phyloP scores from a whole-genome alignment of 2,329 filamentous ascomycete species.

The Epichloe festucae region DNA sequence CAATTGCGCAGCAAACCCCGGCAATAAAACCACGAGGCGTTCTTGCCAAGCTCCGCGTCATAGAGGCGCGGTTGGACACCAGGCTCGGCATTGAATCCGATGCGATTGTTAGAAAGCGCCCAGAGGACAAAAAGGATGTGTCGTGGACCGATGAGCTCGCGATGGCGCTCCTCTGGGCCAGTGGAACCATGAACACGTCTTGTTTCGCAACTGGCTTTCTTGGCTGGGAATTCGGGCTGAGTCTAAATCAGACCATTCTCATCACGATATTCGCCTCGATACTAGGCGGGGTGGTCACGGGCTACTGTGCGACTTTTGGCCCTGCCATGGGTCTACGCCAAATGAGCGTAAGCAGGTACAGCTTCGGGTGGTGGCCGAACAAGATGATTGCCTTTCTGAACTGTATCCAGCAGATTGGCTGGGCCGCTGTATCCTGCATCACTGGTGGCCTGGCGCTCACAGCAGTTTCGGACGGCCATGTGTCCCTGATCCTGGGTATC shows the following conservation, averaged over 20 bases:
- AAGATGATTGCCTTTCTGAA: conserved; percentile 34
- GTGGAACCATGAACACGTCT: conserved; percentile 35
- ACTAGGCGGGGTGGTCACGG: conserved; percentile 19
- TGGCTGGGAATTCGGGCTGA: conserved; percentile 34
- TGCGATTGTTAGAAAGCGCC: conserved; percentile 30
- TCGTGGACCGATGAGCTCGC: conserved; percentile 27
- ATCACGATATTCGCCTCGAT: conserved; percentile 34
- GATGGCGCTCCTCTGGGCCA: conserved; percentile 41
- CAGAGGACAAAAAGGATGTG: conserved; percentile 24
- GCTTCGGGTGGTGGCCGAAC: conserved; percentile 37
- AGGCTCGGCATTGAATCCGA: conserved; percentile 36
- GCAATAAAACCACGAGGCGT: conserved; percentile 11
- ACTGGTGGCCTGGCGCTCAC: conserved; percentile 36
- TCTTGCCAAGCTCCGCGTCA: conserved; percentile 24
- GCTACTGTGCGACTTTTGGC: conserved; percentile 37
- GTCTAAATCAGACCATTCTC: conserved; percentile 28
- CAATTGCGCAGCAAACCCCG: no score
- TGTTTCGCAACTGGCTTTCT: conserved; percentile 40
- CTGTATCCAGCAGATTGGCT: conserved; percentile 29
- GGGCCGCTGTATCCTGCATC: conserved; percentile 37
- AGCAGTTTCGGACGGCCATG: conserved; percentile 29
- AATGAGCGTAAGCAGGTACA: conserved; percentile 35
- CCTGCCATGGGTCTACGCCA: conserved; percentile 36
- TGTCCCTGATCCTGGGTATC: conserved; percentile 38
- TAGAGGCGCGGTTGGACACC: conserved; percentile 30